These are phyloP conservation scores for Brassica rapa DNA, from an alignment of 345 rosid species.

Conservation along the genomic window DNA sequence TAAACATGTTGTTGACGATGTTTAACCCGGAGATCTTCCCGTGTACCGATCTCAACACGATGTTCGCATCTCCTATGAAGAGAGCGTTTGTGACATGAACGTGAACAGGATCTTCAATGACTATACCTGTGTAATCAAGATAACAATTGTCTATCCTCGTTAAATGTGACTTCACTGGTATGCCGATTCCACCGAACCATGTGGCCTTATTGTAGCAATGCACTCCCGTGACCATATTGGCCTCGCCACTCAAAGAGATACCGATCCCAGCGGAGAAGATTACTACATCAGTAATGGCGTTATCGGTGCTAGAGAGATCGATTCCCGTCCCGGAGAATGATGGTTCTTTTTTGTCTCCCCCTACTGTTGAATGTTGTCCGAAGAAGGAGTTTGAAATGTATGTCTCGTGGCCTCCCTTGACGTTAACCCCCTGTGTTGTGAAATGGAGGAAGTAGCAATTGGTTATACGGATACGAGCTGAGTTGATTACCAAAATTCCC, in stretches of 20 bases:
- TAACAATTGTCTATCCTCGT: conserved; percentile 69
- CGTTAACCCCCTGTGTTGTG: conserved; percentile 61
- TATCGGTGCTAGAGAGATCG: conserved; percentile 60
- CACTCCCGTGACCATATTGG: conserved; percentile 64
- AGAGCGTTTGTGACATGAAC: conserved; percentile 65
- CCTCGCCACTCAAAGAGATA: conserved; percentile 53
- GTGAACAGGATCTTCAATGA: conserved; percentile 64
- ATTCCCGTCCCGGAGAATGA: conserved; percentile 64
- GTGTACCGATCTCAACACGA: conserved; percentile 47
- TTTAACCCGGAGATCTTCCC: conserved; percentile 59
- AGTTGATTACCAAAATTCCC: conserved; percentile 52
- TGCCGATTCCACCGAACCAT: conserved; percentile 63
- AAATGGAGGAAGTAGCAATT: conserved; percentile 70
- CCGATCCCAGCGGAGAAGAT: conserved; percentile 74
- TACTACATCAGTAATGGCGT: conserved; percentile 57
- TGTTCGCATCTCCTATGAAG: conserved; percentile 62
- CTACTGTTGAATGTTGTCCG: conserved; percentile 63
- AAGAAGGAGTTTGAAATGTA: conserved; percentile 58
- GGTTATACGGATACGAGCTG: conserved; percentile 55
- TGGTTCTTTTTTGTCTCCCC: conserved; percentile 56
- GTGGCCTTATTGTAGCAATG: conserved; percentile 83
- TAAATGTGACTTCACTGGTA: conserved; percentile 47
- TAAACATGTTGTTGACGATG: conserved; percentile 61
- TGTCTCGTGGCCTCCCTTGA: conserved; percentile 68
- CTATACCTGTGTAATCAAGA: conserved; percentile 59